These are phyloP conservation scores for Cinnamomum micranthum DNA, from an alignment of 164 flowering plant genomes.

Conservation along the genomic window DNA sequence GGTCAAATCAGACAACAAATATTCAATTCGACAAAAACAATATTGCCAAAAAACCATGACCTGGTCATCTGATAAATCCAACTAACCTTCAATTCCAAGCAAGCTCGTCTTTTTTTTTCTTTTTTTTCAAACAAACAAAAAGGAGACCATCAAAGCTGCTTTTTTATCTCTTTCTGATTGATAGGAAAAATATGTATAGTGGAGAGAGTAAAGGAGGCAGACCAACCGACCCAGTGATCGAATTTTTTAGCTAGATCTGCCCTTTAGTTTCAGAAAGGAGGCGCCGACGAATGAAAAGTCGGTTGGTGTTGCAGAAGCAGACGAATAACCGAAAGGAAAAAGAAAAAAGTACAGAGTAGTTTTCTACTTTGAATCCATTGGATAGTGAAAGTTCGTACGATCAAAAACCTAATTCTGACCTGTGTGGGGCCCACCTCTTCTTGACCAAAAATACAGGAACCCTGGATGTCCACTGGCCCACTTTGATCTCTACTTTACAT, in stretches of 20 bases:
- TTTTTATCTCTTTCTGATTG: neutral
- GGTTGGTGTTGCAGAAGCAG: neutral
- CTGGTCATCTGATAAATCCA: constrained; percentile 5
- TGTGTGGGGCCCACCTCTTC: no score
- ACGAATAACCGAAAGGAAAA: constrained; percentile 7
- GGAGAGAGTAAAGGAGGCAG: neutral
- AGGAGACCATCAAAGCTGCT: neutral
- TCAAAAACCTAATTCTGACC: no score
- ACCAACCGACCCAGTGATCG: constrained; percentile 8
- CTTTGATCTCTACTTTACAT: no score
- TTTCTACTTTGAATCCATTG: no score
- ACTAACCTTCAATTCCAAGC: neutral
- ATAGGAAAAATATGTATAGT: neutral
- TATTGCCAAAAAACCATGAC: neutral
- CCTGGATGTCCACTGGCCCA: no score
- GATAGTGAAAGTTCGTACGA: no score
- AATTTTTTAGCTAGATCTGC: neutral
- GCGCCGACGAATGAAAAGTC: constrained; percentile 6
- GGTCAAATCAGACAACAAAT: neutral
- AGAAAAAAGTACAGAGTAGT: no score
- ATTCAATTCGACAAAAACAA: neutral
- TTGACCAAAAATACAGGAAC: no score
- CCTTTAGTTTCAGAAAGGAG: constrained; percentile 7
- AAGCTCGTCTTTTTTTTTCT: no score
- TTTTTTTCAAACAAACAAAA: neutral